Evolutionary conservation across 1,284 basidiomycete species (phyloP).

Genomic region (Cronartium quercuum): DNA sequence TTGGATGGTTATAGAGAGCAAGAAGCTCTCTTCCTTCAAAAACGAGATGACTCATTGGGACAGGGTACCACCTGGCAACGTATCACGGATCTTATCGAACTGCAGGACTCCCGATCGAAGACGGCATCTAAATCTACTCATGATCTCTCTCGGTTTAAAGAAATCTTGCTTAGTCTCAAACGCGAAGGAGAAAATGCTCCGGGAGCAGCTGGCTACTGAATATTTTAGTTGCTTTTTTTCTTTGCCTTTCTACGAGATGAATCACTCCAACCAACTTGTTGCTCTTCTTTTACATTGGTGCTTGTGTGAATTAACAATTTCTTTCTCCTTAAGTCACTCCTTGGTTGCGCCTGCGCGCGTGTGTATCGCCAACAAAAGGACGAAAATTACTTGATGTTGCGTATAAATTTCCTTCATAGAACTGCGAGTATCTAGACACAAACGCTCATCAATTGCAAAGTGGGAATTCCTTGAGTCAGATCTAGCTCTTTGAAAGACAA

Average conservation of each 20-base stretch:
- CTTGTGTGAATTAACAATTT: too few species aligned
- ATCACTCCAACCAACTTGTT: background rate
- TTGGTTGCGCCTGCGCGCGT: too few species aligned
- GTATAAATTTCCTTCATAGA: too few species aligned
- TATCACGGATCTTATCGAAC: conserved; percentile 75
- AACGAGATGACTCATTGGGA: conserved; percentile 69
- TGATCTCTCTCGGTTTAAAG: conserved; percentile 83
- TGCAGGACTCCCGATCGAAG: conserved; percentile 93
- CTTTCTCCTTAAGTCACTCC: too few species aligned
- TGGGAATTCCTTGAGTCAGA: too few species aligned
- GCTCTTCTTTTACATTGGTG: too few species aligned
- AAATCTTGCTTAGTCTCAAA: conserved; percentile 74
- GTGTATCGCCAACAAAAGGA: too few species aligned
- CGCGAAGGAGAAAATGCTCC: conserved; percentile 84
- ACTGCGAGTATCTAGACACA: too few species aligned
- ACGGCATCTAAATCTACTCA: conserved; percentile 86
- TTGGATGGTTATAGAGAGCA: conserved; percentile 60
- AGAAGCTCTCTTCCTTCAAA: conserved; percentile 72
- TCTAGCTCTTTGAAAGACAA: too few species aligned
- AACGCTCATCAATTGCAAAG: too few species aligned
- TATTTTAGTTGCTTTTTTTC: background rate
- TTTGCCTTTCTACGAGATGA: background rate
- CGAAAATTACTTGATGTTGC: too few species aligned
- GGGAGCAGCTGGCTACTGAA: conserved; percentile 78
- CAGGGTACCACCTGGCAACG: conserved; percentile 94